Base-by-base conservation (phyloP, 495 filamentous ascomycete species). In the Zalerion maritima region DNA sequence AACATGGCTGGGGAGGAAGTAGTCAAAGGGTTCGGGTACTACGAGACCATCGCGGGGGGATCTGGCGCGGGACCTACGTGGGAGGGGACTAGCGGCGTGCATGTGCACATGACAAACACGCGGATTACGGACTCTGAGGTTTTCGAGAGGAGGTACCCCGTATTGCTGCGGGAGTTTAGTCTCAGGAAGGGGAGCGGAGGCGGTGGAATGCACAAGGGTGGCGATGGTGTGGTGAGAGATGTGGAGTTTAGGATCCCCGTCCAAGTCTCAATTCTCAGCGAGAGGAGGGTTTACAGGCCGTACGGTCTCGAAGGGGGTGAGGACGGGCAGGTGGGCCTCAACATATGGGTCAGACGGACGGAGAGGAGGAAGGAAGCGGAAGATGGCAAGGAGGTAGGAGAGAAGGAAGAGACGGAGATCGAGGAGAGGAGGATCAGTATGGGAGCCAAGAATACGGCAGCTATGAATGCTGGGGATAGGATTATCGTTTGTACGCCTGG, bases 91-190 rank as follows among this genome's bases (percentile, higher is more conserved):
- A 76, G 69, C 28, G 89, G 89, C 24, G 82, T 96, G 24, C 89
- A 97, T 47, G 78, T 75, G 13, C 87, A 96, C 53, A 97, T 96
- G 87, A 97, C 89, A n/a, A 97, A 97, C 51, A 97, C 89, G 4
- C 73, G 89, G 1, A 96, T 96, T 47, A 97, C 89, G 1, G 89
- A 97, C 55, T 67, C 82, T 0, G 89, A 97, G 41, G 73, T 94
- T n/a, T 86, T 97, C 42, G 89, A 97, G 53, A 68, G 87, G 2
- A 69, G 89, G 10, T 97, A 97, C 43, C 89, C 89, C 1, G 80
- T 93, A 2, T 45, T 94, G 9, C 62, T 96, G 12, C 66, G 81
- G 0, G 74, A 87, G 46, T 97, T 94, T 47, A 71, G 71, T 2
- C 62, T 94, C 14, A 60, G 87, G 0, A 43, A 56, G 14, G 73